A percentile compares a stretch with the other conserved stretches of the same genome.
Conservation (phyloP, 176 grass and related monocot genomes). For the Triticum turgidum region DNA sequence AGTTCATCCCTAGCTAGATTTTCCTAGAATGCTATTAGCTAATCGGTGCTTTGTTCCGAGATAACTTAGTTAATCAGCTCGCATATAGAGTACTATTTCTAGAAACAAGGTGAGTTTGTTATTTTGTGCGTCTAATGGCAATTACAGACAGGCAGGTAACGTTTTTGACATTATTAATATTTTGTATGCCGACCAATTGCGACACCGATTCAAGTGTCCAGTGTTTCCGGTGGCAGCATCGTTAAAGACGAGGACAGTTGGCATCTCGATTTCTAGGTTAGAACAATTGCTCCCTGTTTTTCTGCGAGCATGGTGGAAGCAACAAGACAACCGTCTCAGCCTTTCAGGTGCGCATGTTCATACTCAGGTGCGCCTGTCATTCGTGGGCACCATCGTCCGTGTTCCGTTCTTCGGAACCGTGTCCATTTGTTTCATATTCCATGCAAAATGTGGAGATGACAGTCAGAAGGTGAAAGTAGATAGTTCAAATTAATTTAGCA, state of each 20-base stretch:
- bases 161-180: not conserved
- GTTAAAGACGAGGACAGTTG: conserved; percentile 18
- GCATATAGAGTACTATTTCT: not conserved
- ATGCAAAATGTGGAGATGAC: not conserved
- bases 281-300: conserved; percentile 17
- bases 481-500: too few relatives aligned
- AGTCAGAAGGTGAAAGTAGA: not conserved
- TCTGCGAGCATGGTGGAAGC: not conserved
- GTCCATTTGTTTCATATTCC: not conserved
- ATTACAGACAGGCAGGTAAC: not conserved
- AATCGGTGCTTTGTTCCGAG: not conserved
- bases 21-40: not conserved
- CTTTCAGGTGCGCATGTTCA: conserved; percentile 13
- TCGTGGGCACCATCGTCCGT: not conserved
- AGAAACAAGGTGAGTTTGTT: not conserved
- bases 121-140: not conserved
- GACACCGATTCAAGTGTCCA: not conserved
- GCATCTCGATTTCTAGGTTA: conserved; percentile 34
- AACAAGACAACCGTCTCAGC: conserved; percentile 25
- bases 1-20: not conserved
- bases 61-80: not conserved
- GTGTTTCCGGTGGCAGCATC: conserved; percentile 1
- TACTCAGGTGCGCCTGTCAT: not conserved
- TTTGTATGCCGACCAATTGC: not conserved
- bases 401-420: not conserved